phyloP scores from a whole-genome alignment of 805 yeast species.

The Brettanomyces sp. region DNA sequence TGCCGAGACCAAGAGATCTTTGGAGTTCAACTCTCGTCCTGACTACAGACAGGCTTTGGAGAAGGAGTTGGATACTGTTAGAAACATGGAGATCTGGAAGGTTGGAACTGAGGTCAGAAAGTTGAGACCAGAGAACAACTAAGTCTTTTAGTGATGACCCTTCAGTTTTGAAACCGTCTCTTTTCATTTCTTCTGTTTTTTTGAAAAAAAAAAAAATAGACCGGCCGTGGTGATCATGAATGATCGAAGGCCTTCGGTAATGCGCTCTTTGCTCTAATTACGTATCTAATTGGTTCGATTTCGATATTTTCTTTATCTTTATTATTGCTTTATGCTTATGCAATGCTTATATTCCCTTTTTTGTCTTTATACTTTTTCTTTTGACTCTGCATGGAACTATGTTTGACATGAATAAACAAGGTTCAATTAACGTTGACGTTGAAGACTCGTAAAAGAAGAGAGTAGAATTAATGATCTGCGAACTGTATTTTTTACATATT shows the following conservation, averaged over 20 bases:
- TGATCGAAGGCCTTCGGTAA: slow-evolving; percentile 1
- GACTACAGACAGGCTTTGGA: slow-evolving; percentile 97
- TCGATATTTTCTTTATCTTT: not conserved
- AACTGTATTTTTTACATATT: too few species aligned
- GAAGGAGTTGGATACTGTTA: slow-evolving; percentile 84
- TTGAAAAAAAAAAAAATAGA: too few species aligned
- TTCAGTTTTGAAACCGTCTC: too few species aligned
- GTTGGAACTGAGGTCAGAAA: slow-evolving; percentile 99
- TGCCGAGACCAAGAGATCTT: slow-evolving; percentile 94
- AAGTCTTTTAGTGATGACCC: slow-evolving; percentile 20
- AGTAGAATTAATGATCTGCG: too few species aligned
- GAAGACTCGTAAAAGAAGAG: too few species aligned
- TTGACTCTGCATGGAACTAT: slow-evolving; percentile 1
- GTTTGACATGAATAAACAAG: slow-evolving; percentile 3
- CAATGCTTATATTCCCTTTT: not conserved
- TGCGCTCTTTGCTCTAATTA: not conserved
- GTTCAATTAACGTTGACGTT: not conserved
- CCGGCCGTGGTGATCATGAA: slow-evolving; percentile 1
- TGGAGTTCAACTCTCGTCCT: slow-evolving; percentile 95
- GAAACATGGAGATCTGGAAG: slow-evolving; percentile 98
- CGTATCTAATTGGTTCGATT: not conserved
- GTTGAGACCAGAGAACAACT: slow-evolving; percentile 98
- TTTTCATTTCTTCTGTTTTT: too few species aligned
- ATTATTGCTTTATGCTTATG: not conserved
- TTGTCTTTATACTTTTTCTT: not conserved